Percentiles rank a stretch among this genome's conserved stretches.
Conservation (phyloP, 345 rosid genomes). For the Salix brachista region DNA sequence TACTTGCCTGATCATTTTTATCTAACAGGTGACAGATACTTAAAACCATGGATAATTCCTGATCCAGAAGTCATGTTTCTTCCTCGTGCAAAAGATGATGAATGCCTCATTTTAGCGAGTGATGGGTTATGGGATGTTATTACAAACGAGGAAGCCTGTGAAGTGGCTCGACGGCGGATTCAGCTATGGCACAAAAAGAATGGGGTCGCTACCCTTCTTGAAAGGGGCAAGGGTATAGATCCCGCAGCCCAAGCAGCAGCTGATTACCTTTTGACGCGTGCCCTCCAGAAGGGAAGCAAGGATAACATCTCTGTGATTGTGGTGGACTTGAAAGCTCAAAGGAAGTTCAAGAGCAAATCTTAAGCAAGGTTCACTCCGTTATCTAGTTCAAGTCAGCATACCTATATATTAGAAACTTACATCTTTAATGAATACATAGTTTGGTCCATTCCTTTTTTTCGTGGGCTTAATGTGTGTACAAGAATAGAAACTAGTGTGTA, state of each 20-base stretch:
- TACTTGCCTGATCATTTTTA: not conserved
- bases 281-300: slow-evolving; percentile 30
- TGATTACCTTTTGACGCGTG: slow-evolving; percentile 27
- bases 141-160: slow-evolving; percentile 28
- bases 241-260: slow-evolving; percentile 31
- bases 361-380: slow-evolving; percentile 24
- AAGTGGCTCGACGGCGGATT: slow-evolving; percentile 24
- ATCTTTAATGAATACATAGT: slow-evolving; percentile 45
- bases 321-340: slow-evolving; percentile 31
- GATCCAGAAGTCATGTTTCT: slow-evolving; percentile 29
- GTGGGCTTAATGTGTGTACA: slow-evolving; percentile 63
- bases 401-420: slow-evolving; percentile 28
- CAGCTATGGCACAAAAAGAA: slow-evolving; percentile 27
- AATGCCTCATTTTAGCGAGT: slow-evolving; percentile 33
- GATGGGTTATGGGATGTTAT: slow-evolving; percentile 43
- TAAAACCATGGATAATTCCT: slow-evolving; percentile 28
- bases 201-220: slow-evolving; percentile 7
- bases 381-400: slow-evolving; percentile 19
- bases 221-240: slow-evolving; percentile 16
- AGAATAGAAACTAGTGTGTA: slow-evolving; percentile 32
- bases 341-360: slow-evolving; percentile 52
- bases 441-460: slow-evolving; percentile 63
- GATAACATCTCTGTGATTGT: slow-evolving; percentile 36
- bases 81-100: slow-evolving; percentile 32
- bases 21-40: slow-evolving; percentile 23